Percentiles rank a stretch among this genome's conserved stretches.
Conservation (phyloP, 2,329 filamentous ascomycete genomes). For the Arthrobotrys sphaeroides region DNA sequence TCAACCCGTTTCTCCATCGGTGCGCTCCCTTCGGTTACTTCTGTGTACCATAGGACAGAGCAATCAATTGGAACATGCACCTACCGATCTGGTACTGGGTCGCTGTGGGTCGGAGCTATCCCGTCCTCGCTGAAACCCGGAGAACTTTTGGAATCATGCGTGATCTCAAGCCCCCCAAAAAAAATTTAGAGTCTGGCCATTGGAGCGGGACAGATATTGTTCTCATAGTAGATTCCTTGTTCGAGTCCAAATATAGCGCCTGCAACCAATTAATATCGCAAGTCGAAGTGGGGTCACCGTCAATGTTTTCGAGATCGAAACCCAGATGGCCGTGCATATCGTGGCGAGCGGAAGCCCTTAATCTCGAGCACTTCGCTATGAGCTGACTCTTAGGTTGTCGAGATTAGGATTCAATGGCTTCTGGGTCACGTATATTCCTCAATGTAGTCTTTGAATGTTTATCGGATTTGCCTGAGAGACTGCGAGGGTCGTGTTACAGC, state of each 20-base stretch:
- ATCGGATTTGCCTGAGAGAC: no score
- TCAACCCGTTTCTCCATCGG: constrained; percentile 8
- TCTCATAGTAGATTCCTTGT: constrained; percentile 16
- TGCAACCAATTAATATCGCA: neutral
- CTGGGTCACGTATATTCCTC: no score
- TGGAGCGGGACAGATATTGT: neutral
- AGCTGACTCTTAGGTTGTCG: no score
- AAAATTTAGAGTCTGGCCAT: neutral
- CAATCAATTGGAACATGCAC: constrained; percentile 26
- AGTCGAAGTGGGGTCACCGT: neutral
- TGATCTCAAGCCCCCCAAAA: neutral
- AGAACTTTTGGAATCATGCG: no score
- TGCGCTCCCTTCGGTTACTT: constrained; percentile 18
- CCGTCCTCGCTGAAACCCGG: neutral
- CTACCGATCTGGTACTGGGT: neutral
- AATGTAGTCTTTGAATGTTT: no score
- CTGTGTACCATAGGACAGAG: neutral
- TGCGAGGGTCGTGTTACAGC: no score
- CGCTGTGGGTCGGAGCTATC: neutral
- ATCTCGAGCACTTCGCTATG: no score
- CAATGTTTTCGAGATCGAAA: neutral
- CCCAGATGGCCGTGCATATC: no score
- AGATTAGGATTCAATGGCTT: no score
- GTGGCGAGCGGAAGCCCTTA: no score
- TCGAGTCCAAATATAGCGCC: neutral